These are phyloP conservation scores for Coffea canephora DNA, from an alignment of 257 asterid genomes.

Conservation along the genomic window DNA sequence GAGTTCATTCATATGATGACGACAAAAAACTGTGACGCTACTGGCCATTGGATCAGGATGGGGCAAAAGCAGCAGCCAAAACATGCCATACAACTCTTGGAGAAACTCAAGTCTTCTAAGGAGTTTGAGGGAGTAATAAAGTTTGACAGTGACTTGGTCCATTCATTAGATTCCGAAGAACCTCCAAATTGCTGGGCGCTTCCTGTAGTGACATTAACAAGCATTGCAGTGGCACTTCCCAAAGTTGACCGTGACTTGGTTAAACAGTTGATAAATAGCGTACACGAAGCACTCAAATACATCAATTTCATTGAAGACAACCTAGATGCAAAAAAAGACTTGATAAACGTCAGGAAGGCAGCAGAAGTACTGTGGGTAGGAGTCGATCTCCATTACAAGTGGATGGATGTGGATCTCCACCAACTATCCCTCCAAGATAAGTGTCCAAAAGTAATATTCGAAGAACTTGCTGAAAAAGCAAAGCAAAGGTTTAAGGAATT, in stretches of 20 bases:
- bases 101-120: constrained; percentile 36
- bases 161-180: constrained; percentile 49
- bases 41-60: constrained; percentile 54
- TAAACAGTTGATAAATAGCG: constrained; percentile 44
- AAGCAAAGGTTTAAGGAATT: constrained; percentile 45
- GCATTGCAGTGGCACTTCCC: constrained; percentile 68
- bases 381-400: constrained; percentile 61
- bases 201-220: constrained; percentile 72
- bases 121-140: constrained; percentile 56
- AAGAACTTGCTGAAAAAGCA: constrained; percentile 52
- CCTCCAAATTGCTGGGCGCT: constrained; percentile 90
- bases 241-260: constrained; percentile 21
- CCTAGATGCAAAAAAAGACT: constrained; percentile 37
- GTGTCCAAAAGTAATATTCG: constrained; percentile 40
- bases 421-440: constrained; percentile 33
- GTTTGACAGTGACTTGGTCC: constrained; percentile 55
- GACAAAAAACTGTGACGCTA: constrained; percentile 45
- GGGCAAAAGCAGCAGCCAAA: constrained; percentile 62
- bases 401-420: constrained; percentile 67
- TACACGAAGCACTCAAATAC: constrained; percentile 53
- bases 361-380: constrained; percentile 62
- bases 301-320: constrained; percentile 47
- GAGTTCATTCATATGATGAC: constrained; percentile 56
- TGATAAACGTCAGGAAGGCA: constrained; percentile 54
- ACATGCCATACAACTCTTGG: constrained; percentile 43